Percentiles rank a stretch among this genome's conserved stretches.
These are phyloP conservation scores for Phytopythium aichiense DNA, from an alignment of 352 stramenopile species.

Conservation along the genomic window DNA sequence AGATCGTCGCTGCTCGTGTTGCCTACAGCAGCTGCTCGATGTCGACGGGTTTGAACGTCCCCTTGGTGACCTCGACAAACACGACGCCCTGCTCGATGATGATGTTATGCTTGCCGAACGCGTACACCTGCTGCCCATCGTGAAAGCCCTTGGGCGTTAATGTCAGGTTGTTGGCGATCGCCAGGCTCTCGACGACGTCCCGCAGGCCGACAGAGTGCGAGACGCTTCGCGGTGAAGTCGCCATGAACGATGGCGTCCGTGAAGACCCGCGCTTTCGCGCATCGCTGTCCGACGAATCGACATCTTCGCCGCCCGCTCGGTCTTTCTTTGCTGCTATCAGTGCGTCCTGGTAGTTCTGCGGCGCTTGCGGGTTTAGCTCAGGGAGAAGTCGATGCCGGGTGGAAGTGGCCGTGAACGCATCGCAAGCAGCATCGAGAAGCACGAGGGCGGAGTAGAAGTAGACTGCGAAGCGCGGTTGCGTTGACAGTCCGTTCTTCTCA, in stretches of 20 bases:
- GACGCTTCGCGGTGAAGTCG: conserved; percentile 17
- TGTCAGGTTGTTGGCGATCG: conserved; percentile 69
- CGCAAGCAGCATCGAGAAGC: conserved; percentile 49
- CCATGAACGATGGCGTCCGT: conserved; percentile 14
- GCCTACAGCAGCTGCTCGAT: conserved; percentile 63
- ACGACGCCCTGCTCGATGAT: conserved; percentile 84
- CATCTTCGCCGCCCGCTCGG: conserved; percentile 16
- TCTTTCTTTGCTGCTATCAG: conserved; percentile 43
- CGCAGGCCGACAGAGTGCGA: conserved; percentile 64
- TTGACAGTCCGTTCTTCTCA: conserved; percentile 47
- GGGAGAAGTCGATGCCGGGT: conserved; percentile 24
- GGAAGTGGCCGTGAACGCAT: conserved; percentile 7
- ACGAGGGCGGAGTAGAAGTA: conserved; percentile 77
- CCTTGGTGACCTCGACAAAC: conserved; percentile 63
- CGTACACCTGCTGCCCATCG: conserved; percentile 78
- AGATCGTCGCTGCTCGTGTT: not conserved
- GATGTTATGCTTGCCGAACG: conserved; percentile 77
- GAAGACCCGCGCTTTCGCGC: not conserved
- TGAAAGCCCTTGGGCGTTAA: conserved; percentile 79
- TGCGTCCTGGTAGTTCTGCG: conserved; percentile 73
- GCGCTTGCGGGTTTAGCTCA: conserved; percentile 41
- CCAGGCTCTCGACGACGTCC: conserved; percentile 81
- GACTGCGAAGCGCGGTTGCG: conserved; percentile 55
- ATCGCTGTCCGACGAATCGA: not conserved
- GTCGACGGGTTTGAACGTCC: conserved; percentile 65